Percentiles rank a stretch among this genome's conserved stretches.
Evolutionary conservation across 1,284 basidiomycete genomes (phyloP).

Genomic region (Mycosarcoma maydis): DNA sequence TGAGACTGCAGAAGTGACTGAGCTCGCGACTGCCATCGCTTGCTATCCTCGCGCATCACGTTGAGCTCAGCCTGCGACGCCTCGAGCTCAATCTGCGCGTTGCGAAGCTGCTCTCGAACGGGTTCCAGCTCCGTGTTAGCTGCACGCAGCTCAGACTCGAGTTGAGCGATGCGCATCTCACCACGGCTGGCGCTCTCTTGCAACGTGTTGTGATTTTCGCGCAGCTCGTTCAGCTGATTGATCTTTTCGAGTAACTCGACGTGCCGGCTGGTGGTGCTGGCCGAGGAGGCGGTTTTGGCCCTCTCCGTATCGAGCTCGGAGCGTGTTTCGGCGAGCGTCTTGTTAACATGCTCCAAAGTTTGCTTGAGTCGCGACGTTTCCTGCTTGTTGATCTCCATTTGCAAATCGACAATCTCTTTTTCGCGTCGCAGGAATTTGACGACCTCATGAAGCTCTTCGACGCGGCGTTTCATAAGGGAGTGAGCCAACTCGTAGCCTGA

Average conservation of each 20-base stretch:
- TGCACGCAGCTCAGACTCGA: constrained; percentile 69
- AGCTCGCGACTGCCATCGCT: constrained; percentile 85
- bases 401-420: constrained; percentile 88
- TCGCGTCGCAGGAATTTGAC: constrained; percentile 85
- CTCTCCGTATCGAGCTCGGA: constrained; percentile 57
- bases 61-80: constrained; percentile 76
- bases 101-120: constrained; percentile 76
- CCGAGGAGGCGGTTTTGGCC: constrained; percentile 51
- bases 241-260: constrained; percentile 86
- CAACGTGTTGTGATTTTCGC: constrained; percentile 87
- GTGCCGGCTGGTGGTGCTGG: constrained; percentile 78
- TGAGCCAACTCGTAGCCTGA: constrained; percentile 33
- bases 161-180: constrained; percentile 69
- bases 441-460: constrained; percentile 75
- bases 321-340: constrained; percentile 77
- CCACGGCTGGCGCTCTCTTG: constrained; percentile 79
- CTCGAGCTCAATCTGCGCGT: constrained; percentile 78
- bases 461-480: constrained; percentile 36
- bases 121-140: constrained; percentile 78
- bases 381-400: constrained; percentile 84
- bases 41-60: constrained; percentile 80
- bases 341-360: constrained; percentile 78
- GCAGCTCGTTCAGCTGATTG: constrained; percentile 83
- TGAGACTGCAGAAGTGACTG: constrained; percentile 82
- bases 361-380: constrained; percentile 80